These are phyloP conservation scores for Coelastrella sp. DNA, from an alignment of 139 green algal genomes.

Conservation along the genomic window DNA sequence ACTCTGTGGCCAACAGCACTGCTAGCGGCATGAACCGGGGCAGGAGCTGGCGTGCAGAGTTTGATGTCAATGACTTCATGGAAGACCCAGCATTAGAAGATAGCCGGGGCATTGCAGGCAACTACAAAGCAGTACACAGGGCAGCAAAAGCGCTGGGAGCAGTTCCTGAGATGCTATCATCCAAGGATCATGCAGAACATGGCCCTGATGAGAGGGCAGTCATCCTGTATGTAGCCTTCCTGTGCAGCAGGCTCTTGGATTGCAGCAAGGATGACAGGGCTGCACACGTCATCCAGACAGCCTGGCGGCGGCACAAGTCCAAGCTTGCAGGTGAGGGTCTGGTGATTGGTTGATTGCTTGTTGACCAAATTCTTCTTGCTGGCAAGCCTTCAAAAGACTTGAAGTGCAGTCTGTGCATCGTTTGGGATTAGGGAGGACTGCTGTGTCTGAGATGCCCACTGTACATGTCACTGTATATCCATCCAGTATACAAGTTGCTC, in stretches of 20 bases:
- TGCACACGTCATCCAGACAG: conserved; percentile 74
- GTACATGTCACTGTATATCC: too few species aligned
- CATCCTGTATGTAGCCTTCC: conserved; percentile 79
- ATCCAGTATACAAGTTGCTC: too few species aligned
- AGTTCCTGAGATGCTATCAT: conserved; percentile 78
- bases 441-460: neutral
- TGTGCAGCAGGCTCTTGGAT: conserved; percentile 83
- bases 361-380: too few species aligned
- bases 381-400: neutral
- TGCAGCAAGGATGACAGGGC: conserved; percentile 81
- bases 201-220: conserved; percentile 80
- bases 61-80: conserved; percentile 61
- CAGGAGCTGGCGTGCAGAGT: conserved; percentile 62
- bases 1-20: neutral
- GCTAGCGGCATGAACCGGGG: neutral
- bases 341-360: neutral
- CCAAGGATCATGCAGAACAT: conserved; percentile 73
- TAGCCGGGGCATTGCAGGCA: conserved; percentile 63
- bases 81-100: conserved; percentile 18
- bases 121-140: conserved; percentile 74
- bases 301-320: conserved; percentile 57
- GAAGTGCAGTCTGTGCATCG: neutral
- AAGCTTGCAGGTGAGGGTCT: neutral
- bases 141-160: conserved; percentile 64
- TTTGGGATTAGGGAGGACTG: neutral